Conservation (phyloP, 768 basidiomycete genomes). For the Phanerochaete sordida region DNA sequence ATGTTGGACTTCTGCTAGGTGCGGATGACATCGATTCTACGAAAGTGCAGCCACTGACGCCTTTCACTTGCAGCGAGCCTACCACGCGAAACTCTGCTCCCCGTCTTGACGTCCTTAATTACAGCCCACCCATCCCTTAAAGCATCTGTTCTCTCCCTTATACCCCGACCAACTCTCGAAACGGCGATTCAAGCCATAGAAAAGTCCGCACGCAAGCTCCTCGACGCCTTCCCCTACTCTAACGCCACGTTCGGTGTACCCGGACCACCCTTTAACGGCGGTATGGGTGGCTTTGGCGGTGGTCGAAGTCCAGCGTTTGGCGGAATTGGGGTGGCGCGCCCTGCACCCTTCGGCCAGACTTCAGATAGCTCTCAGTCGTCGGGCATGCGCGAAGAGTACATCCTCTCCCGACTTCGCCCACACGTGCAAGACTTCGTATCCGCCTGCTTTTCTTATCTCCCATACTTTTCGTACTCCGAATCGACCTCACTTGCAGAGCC, state of each 20-base stretch:
- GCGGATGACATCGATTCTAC: constrained; percentile 25
- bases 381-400: constrained; percentile 80
- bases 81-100: constrained; percentile 72
- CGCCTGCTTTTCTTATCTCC: constrained; percentile 76
- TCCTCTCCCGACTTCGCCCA: constrained; percentile 69
- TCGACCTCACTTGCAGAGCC: constrained; percentile 20
- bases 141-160: constrained; percentile 65
- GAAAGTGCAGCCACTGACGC: constrained; percentile 3
- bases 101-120: constrained; percentile 67
- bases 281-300: constrained; percentile 11
- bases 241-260: constrained; percentile 32
- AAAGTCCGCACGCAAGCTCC: constrained; percentile 66
- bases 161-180: constrained; percentile 82
- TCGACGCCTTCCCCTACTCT: constrained; percentile 84
- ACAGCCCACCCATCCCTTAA: constrained; percentile 69
- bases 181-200: constrained; percentile 66
- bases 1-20: constrained; percentile 81
- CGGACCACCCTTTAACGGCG: constrained; percentile 31
- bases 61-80: constrained; percentile 57
- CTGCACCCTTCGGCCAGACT: constrained; percentile 14
- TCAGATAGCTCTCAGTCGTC: constrained; percentile 13
- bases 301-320: constrained; percentile 8
- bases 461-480: constrained; percentile 71
- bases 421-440: constrained; percentile 76
- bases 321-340: constrained; percentile 24